Evolutionary conservation across 768 basidiomycete species (phyloP).

Genomic region (Leccinum subtestaceum): DNA sequence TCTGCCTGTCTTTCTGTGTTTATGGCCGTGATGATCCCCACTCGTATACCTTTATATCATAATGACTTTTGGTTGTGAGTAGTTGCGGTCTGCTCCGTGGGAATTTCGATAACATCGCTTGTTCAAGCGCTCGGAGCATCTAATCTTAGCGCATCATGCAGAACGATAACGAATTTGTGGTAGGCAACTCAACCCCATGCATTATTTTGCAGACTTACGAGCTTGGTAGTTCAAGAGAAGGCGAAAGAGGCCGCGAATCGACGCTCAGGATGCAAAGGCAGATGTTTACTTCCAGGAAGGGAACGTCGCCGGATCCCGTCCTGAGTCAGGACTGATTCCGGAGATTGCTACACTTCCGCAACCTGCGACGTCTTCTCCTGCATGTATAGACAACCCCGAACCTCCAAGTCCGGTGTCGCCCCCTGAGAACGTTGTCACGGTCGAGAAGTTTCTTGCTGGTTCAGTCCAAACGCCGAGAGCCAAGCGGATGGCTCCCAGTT

Average conservation of each 20-base stretch:
- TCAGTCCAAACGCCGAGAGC: slow-evolving; percentile 2
- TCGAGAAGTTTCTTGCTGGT: slow-evolving; percentile 26
- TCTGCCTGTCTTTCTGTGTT: not conserved
- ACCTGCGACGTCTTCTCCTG: slow-evolving; percentile 1
- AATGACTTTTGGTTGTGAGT: no score
- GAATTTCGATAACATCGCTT: not conserved
- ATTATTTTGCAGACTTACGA: not conserved
- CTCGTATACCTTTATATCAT: no score
- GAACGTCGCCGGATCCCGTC: not conserved
- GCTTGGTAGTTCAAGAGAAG: slow-evolving; percentile 25
- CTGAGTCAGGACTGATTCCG: slow-evolving; percentile 12
- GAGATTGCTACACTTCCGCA: slow-evolving; percentile 19
- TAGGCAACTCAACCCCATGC: slow-evolving; percentile 2
- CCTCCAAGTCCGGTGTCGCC: not conserved
- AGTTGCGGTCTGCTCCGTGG: not conserved
- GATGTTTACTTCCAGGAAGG: not conserved
- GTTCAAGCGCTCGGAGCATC: not conserved
- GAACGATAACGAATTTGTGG: slow-evolving; percentile 25
- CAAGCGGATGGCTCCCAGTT: not conserved
- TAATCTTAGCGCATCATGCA: slow-evolving; percentile 5
- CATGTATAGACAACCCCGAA: not conserved
- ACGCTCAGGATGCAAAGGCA: not conserved
- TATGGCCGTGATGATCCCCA: not conserved
- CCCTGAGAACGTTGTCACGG: slow-evolving; percentile 18
- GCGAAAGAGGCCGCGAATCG: slow-evolving; percentile 20